Base-by-base conservation (phyloP, 768 basidiomycete genomes). In the Suillus cothurnatus region DNA sequence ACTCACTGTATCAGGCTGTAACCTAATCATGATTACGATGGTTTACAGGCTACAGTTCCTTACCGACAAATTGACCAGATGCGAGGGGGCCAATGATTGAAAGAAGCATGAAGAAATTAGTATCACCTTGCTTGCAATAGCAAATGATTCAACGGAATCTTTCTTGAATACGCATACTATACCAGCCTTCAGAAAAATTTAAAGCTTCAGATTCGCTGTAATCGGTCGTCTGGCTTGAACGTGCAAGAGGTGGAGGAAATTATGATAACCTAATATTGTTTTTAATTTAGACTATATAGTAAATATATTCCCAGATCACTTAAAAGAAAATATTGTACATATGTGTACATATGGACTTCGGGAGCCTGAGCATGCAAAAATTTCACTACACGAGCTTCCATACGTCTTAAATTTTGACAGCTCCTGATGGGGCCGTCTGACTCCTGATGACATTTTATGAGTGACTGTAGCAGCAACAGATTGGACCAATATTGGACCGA, bases 61-160 rank as follows among this genome's bases (percentile, higher is more conserved):
- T 80, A 28, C 74, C 66, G 7, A 80, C 77, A 53, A 83, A 50
- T 50, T 26, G 45, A 47, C n/a, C 21, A 47, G 70, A 68, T 81
- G 12, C 47, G 26, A 14, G 15, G 49, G 6, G 49, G 14, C 15
- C 23, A 50, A 50, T n/a, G n/a, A n/a, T n/a, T n/a, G n/a, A n/a
- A n/a, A n/a, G 49, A 50, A 26, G 23, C 6, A 15, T 23, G 71
- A 70, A 8, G 62, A 66, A 5, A 70, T 65, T 45, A 71, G 68
- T 39, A 39, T 26, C 6, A 11, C 36, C 26, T 70, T 66, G 61
- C 52, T 34, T 56, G 55, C 32, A n/a, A 32, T n/a, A 56, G 34
- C 32, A 14, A 56, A 36, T 36, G 14, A 56, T 14, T 14, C 12
- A 6, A 49, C 12, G 21, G n/a, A n/a, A n/a, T 47, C n/a, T 47